Percentiles rank a stretch among this genome's conserved stretches.
phyloP scores from a whole-genome alignment of 805 yeast genomes.

The Pichia occidentalis region DNA sequence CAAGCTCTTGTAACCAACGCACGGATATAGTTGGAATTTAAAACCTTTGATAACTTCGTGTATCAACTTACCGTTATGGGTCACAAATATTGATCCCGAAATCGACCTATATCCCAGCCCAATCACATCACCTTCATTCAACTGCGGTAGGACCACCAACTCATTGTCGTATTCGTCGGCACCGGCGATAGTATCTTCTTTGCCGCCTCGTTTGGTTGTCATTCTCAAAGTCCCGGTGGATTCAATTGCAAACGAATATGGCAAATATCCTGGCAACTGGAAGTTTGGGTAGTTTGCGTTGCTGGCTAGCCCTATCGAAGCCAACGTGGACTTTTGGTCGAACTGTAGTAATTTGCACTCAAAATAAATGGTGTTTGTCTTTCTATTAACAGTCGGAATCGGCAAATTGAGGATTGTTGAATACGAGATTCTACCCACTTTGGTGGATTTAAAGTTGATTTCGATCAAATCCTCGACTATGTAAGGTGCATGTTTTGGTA shows the following conservation, averaged over 20 bases:
- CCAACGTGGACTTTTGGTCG: slow-evolving; percentile 38
- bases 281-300: slow-evolving; percentile 65
- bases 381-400: slow-evolving; percentile 30
- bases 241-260: slow-evolving; percentile 67
- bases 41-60: slow-evolving; percentile 45
- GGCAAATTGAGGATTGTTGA: slow-evolving; percentile 29
- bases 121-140: slow-evolving; percentile 46
- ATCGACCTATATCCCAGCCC: slow-evolving; percentile 48
- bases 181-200: neutral
- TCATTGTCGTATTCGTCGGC: slow-evolving; percentile 44
- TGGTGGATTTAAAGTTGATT: slow-evolving; percentile 21
- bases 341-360: slow-evolving; percentile 49
- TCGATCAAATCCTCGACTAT: slow-evolving; percentile 30
- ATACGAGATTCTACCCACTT: slow-evolving; percentile 10
- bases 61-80: slow-evolving; percentile 49
- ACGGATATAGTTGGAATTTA: slow-evolving; percentile 45
- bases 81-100: slow-evolving; percentile 45
- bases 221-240: slow-evolving; percentile 64
- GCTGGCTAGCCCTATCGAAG: slow-evolving; percentile 62
- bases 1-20: slow-evolving; percentile 47
- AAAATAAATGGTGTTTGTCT: slow-evolving; percentile 54
- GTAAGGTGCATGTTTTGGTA: slow-evolving; percentile 19
- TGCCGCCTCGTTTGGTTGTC: slow-evolving; percentile 50
- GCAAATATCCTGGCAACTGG: slow-evolving; percentile 66
- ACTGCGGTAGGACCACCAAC: slow-evolving; percentile 42